These are phyloP conservation scores for Ophiostoma perfectum DNA, from an alignment of 2,329 filamentous ascomycete species.

Conservation along the genomic window DNA sequence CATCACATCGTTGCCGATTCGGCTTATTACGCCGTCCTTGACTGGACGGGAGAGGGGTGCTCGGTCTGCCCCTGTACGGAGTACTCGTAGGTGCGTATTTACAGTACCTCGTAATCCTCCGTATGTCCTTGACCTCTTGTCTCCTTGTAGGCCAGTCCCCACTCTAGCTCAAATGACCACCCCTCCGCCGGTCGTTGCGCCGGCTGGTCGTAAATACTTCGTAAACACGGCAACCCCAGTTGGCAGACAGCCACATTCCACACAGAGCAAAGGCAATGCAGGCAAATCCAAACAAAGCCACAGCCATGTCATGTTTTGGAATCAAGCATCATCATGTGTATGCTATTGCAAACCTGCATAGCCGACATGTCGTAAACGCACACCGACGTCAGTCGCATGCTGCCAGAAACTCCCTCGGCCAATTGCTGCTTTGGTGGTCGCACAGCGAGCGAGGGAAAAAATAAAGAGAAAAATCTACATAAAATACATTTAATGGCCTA, in stretches of 20 bases:
- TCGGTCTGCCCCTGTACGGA: too few relatives aligned
- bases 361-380: neutral
- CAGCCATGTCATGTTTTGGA: too few relatives aligned
- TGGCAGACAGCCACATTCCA: neutral
- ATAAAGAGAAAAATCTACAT: neutral
- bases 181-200: conserved; percentile 16
- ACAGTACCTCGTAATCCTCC: neutral
- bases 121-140: neutral
- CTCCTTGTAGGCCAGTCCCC: neutral
- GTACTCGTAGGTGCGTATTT: neutral
- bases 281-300: neutral
- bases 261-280: neutral
- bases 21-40: conserved; percentile 2
- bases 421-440: conserved; percentile 17
- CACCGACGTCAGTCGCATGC: neutral
- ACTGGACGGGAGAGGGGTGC: neutral
- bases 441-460: neutral
- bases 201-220: conserved; percentile 23
- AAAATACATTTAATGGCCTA: neutral
- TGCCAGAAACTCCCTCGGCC: conserved; percentile 16
- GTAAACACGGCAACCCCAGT: conserved; percentile 22
- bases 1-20: neutral
- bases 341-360: neutral
- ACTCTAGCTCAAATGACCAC: conserved; percentile 10
- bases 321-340: too few relatives aligned